A percentile compares a stretch with the other conserved stretches of the same genome.
Evolutionary conservation across 2,329 filamentous ascomycete species (phyloP).

Genomic region (Ascochyta clinopodiicola): DNA sequence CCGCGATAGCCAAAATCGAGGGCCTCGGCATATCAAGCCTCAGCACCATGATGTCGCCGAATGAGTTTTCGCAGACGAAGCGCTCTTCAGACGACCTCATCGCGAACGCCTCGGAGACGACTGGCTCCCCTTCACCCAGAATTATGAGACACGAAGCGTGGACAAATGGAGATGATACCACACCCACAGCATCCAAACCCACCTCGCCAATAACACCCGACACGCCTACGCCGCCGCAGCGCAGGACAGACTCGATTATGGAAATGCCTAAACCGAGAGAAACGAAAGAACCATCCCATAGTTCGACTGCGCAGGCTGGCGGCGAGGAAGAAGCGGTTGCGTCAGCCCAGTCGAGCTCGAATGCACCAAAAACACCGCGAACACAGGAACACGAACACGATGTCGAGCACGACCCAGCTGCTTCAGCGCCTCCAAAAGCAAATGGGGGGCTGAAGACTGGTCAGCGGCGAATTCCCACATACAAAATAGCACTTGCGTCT

Average conservation of each 20-base stretch:
- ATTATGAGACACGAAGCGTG: constrained; percentile 18
- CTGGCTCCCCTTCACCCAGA: constrained; percentile 34
- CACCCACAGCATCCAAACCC: constrained; percentile 20
- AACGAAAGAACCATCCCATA: neutral
- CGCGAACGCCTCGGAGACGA: constrained; percentile 30
- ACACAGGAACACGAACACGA: neutral
- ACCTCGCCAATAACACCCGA: constrained; percentile 22
- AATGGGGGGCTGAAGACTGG: constrained; percentile 19
- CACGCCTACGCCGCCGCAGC: constrained; percentile 33
- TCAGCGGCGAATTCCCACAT: constrained; percentile 34
- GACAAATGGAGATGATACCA: constrained; percentile 23
- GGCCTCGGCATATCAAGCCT: constrained; percentile 32
- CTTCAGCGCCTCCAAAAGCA: neutral
- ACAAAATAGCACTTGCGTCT: constrained; percentile 42
- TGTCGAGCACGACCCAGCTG: neutral
- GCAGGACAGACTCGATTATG: constrained; percentile 21
- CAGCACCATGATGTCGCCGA: constrained; percentile 21
- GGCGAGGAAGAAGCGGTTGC: neutral
- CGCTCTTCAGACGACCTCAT: constrained; percentile 44
- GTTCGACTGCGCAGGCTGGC: neutral
- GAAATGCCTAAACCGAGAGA: constrained; percentile 1
- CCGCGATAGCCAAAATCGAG: constrained; percentile 30
- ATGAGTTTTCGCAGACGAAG: constrained; percentile 43
- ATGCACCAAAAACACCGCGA: neutral
- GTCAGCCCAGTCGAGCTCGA: neutral